phyloP scores from a whole-genome alignment of 306 rosid species.

The Aeschynomene evenia region DNA sequence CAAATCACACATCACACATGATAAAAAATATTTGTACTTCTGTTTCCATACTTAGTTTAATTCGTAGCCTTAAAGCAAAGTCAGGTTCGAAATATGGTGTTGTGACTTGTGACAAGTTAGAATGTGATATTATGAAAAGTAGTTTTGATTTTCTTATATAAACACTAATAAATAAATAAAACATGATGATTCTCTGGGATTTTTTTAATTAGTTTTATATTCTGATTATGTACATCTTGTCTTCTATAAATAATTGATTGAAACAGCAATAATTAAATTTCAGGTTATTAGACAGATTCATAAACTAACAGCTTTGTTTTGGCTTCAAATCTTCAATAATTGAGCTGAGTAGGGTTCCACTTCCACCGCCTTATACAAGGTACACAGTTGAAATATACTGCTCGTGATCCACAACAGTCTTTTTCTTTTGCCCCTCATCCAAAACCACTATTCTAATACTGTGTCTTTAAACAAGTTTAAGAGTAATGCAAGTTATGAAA shows the following conservation, averaged over 20 bases:
- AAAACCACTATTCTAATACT: no score
- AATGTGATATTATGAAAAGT: neutral
- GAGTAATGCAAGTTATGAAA: no score
- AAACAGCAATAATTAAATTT: neutral
- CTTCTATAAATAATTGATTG: neutral
- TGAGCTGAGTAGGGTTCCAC: neutral
- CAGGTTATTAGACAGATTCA: neutral
- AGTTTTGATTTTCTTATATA: neutral
- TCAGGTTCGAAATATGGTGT: no score
- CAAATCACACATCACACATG: no score
- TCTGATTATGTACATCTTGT: no score
- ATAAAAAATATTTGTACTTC: no score
- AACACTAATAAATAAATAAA: neutral
- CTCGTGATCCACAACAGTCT: neutral
- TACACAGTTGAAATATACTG: neutral
- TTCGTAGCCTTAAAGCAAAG: no score
- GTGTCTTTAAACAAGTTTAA: no score
- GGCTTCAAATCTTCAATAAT: neutral
- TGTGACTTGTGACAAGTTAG: neutral
- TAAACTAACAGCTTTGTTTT: neutral
- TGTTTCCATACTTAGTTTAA: no score
- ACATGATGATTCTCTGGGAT: no score
- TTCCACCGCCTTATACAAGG: neutral
- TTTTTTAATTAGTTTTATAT: no score
- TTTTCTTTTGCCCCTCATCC: no score